Conservation (phyloP, 331 rosid species). For the Erythrophleum ivorense region DNA sequence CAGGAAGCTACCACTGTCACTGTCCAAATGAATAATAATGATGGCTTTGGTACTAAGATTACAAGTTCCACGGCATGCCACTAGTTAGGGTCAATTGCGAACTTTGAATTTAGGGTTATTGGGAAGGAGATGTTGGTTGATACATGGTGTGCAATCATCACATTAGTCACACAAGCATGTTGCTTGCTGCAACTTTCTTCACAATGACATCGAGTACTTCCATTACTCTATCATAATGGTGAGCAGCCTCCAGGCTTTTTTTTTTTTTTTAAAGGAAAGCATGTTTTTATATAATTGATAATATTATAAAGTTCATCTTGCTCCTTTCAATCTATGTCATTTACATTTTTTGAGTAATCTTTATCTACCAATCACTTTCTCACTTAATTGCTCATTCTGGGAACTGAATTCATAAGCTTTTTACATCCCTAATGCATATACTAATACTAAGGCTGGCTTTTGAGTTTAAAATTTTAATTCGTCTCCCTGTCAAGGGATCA, state of each 20-base stretch:
- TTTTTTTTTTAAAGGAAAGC: not conserved
- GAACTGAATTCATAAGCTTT: no score
- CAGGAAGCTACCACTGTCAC: constrained; percentile 28
- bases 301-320: not conserved
- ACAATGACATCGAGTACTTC: constrained; percentile 30
- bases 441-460: no score
- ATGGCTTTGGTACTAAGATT: constrained; percentile 43
- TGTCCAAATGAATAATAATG: constrained; percentile 34
- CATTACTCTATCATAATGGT: not conserved
- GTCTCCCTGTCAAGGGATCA: no score
- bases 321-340: not conserved
- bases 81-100: constrained; percentile 32
- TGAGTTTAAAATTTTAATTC: no score
- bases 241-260: not conserved
- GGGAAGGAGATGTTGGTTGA: constrained; percentile 34
- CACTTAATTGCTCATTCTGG: not conserved
- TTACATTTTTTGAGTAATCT: not conserved
- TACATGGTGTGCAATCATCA: constrained; percentile 26
- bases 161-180: constrained; percentile 1
- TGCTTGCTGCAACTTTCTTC: constrained; percentile 11
- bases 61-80: constrained; percentile 36
- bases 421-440: no score
- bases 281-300: not conserved
- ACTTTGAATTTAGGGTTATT: constrained; percentile 36
- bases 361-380: not conserved